Percentiles rank a stretch among this genome's conserved stretches.
Conservation (phyloP, 176 grass and related monocot genomes). For the Poa annua region DNA sequence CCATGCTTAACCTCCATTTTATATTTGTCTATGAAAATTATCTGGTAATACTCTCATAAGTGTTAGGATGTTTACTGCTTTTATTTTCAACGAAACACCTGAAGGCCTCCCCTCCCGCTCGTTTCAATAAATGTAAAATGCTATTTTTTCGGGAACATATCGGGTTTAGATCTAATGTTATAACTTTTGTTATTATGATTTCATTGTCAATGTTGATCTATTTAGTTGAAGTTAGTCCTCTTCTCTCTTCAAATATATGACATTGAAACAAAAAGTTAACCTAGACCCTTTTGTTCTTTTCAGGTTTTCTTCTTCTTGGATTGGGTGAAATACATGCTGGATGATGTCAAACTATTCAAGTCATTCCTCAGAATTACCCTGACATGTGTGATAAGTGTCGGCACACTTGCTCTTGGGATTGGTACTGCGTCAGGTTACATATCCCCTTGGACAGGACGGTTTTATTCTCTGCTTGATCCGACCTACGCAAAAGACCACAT, state of each 20-base stretch:
- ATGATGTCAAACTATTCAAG: constrained; percentile 83
- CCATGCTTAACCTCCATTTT: no score
- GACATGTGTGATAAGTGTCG: constrained; percentile 78
- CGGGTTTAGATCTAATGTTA: not conserved
- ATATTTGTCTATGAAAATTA: no score
- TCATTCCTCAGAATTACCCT: constrained; percentile 90
- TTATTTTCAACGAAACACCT: not conserved
- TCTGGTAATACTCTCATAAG: not conserved
- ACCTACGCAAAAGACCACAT: constrained; percentile 99
- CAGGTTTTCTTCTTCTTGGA: constrained; percentile 94
- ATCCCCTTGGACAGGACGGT: constrained; percentile 95
- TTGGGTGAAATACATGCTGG: constrained; percentile 89
- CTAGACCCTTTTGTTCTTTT: constrained; percentile 40
- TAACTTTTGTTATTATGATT: not conserved
- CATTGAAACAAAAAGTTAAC: constrained; percentile 34
- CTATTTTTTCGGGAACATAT: not conserved
- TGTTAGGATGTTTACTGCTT: constrained; percentile 1
- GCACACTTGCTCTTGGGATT: constrained; percentile 83
- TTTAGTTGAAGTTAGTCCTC: constrained; percentile 24
- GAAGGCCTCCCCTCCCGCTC: not conserved
- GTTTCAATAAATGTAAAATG: not conserved
- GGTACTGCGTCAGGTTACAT: constrained; percentile 96
- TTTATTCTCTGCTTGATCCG: constrained; percentile 98
- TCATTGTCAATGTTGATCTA: not conserved
- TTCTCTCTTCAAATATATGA: constrained; percentile 17